Conservation (phyloP, 495 filamentous ascomycete species). For the Evansstolkia leycettana region DNA sequence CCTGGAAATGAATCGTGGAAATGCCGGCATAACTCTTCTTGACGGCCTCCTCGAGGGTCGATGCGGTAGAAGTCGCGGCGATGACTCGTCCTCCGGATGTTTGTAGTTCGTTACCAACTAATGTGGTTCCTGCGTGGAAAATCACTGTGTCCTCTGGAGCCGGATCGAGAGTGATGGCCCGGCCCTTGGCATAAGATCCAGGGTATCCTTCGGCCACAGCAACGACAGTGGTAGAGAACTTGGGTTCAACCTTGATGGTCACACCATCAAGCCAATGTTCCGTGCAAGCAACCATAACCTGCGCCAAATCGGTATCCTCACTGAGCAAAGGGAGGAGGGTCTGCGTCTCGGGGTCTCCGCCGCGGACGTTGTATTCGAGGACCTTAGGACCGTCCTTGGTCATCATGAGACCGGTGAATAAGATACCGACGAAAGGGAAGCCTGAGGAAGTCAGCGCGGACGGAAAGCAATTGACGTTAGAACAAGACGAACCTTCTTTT, state of each 20-base stretch:
- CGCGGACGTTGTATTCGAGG: conserved; percentile 94
- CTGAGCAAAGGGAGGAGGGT: conserved; percentile 75
- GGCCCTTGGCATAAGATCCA: conserved; percentile 73
- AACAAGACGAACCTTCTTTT: conserved; percentile 40
- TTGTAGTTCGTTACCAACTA: conserved; percentile 47
- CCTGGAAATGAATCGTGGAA: conserved; percentile 66
- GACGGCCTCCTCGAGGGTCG: conserved; percentile 67
- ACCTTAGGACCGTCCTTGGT: conserved; percentile 75
- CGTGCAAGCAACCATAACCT: conserved; percentile 81
- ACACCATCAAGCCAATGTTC: conserved; percentile 61
- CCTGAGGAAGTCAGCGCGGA: conserved; percentile 13
- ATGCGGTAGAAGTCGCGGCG: conserved; percentile 67
- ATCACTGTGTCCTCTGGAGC: conserved; percentile 47
- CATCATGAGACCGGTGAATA: conserved; percentile 97
- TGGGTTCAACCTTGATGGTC: conserved; percentile 49
- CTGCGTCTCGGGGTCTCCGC: conserved; percentile 94
- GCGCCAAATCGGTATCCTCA: conserved; percentile 71
- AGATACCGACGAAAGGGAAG: conserved; percentile 68
- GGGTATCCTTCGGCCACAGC: conserved; percentile 91
- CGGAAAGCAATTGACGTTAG: background rate
- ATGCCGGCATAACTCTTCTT: conserved; percentile 74
- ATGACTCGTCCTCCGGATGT: conserved; percentile 87
- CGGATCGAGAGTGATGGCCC: conserved; percentile 50
- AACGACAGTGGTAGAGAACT: conserved; percentile 83
- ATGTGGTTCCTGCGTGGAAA: conserved; percentile 86